phyloP scores from a whole-genome alignment of 345 rosid genomes.

The Orychophragmus violaceus region DNA sequence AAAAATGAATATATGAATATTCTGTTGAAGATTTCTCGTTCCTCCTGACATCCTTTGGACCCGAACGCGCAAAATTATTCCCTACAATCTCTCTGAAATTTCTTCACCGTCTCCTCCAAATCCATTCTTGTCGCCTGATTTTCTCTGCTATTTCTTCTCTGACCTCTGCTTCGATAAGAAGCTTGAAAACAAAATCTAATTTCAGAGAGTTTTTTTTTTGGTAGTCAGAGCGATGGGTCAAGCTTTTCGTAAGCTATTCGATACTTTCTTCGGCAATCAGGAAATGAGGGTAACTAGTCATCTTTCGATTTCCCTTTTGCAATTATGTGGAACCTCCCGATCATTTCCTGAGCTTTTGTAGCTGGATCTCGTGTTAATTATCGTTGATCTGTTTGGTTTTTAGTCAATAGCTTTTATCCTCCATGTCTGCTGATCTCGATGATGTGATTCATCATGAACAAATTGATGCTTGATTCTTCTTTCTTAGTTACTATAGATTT shows the following conservation, averaged over 20 bases:
- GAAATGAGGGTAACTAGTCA: constrained; percentile 71
- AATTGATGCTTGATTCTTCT: not conserved
- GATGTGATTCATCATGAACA: not conserved
- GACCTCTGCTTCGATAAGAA: not conserved
- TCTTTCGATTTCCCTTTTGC: not conserved
- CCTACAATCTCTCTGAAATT: constrained; percentile 1
- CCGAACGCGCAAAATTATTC: not conserved
- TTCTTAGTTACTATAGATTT: too few species aligned
- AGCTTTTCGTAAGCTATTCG: constrained; percentile 88
- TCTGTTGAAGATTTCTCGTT: constrained; percentile 11
- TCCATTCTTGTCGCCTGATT: constrained; percentile 8
- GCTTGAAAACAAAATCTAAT: not conserved
- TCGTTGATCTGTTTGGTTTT: not conserved
- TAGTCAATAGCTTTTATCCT: not conserved
- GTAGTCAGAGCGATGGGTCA: constrained; percentile 54
- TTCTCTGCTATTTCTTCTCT: not conserved
- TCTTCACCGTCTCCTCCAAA: not conserved
- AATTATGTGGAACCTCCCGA: not conserved
- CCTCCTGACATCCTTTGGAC: constrained; percentile 13
- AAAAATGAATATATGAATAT: constrained; percentile 7
- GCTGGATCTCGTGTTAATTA: not conserved
- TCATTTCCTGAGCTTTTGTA: not conserved
- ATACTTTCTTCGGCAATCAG: constrained; percentile 74
- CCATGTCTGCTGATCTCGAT: not conserved
- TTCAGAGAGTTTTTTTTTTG: not conserved